These are phyloP conservation scores for Apocynum venetum DNA, from an alignment of 257 asterid species.

Conservation along the genomic window DNA sequence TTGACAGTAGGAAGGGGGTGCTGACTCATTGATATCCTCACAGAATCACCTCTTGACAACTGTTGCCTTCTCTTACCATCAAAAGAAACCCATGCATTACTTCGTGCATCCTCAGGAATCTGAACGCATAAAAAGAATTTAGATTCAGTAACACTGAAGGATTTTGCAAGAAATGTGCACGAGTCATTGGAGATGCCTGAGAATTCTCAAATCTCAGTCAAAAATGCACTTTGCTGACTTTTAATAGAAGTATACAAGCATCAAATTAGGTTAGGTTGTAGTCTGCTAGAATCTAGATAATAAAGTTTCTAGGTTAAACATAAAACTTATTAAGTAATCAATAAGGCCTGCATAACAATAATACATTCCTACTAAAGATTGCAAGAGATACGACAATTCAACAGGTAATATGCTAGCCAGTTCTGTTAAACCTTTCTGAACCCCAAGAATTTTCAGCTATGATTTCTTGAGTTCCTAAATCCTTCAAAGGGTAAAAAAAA, in stretches of 20 bases:
- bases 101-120: slow-evolving; percentile 93
- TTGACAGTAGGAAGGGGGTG: slow-evolving; percentile 97
- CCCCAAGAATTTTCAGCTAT: too few relatives aligned
- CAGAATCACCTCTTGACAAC: slow-evolving; percentile 84
- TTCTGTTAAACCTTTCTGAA: too few relatives aligned
- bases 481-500: background rate
- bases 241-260: background rate
- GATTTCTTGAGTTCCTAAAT: too few relatives aligned
- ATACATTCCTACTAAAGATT: background rate
- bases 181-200: too few relatives aligned
- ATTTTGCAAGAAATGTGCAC: too few relatives aligned
- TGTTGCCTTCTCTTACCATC: slow-evolving; percentile 99
- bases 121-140: slow-evolving; percentile 10
- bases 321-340: background rate
- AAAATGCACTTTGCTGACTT: background rate
- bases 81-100: slow-evolving; percentile 96
- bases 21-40: slow-evolving; percentile 86
- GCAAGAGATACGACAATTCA: background rate
- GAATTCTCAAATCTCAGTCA: background rate
- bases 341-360: background rate
- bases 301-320: background rate
- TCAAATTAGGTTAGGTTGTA: background rate
- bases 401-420: background rate
- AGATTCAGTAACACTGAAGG: background rate
- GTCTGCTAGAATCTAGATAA: background rate